Evolutionary conservation across 2,329 filamentous ascomycete species (phyloP).

Genomic region (Chalaropsis thielavioides): DNA sequence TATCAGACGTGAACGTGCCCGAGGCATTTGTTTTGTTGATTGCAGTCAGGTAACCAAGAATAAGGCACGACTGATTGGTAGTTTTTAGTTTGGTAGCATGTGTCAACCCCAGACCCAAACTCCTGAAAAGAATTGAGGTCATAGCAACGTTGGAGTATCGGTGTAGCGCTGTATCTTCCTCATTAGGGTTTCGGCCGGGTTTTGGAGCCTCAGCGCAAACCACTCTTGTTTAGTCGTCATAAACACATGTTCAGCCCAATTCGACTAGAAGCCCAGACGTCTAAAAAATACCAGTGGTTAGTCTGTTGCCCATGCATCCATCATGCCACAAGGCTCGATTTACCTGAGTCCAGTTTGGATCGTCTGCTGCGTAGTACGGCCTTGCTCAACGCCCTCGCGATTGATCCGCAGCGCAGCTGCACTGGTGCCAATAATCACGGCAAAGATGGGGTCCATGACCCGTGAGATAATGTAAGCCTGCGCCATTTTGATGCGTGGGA

Average conservation of each 20-base stretch:
- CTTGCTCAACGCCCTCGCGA: slow-evolving; percentile 45
- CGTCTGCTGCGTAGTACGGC: slow-evolving; percentile 36
- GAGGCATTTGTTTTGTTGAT: not conserved
- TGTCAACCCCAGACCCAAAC: not conserved
- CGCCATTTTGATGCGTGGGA: slow-evolving; percentile 28
- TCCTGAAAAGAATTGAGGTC: not conserved
- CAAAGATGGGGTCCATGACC: slow-evolving; percentile 44
- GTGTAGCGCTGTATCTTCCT: not conserved
- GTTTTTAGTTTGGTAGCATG: not conserved
- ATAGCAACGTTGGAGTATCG: not conserved
- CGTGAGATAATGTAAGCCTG: slow-evolving; percentile 47
- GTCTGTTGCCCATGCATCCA: not conserved
- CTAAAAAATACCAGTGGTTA: slow-evolving; percentile 18
- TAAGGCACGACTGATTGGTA: not conserved
- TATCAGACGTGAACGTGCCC: slow-evolving; percentile 26
- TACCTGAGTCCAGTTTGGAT: slow-evolving; percentile 34
- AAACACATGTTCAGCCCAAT: not conserved
- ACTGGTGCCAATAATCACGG: slow-evolving; percentile 39
- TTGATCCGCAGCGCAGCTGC: slow-evolving; percentile 44
- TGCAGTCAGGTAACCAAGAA: not conserved
- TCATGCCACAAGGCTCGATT: slow-evolving; percentile 13
- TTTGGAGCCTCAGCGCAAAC: not conserved
- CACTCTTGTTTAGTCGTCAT: not conserved
- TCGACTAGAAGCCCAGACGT: slow-evolving; percentile 19
- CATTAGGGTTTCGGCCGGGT: not conserved